Conservation (phyloP, 495 filamentous ascomycete genomes). For the Annulohypoxylon bovei region DNA sequence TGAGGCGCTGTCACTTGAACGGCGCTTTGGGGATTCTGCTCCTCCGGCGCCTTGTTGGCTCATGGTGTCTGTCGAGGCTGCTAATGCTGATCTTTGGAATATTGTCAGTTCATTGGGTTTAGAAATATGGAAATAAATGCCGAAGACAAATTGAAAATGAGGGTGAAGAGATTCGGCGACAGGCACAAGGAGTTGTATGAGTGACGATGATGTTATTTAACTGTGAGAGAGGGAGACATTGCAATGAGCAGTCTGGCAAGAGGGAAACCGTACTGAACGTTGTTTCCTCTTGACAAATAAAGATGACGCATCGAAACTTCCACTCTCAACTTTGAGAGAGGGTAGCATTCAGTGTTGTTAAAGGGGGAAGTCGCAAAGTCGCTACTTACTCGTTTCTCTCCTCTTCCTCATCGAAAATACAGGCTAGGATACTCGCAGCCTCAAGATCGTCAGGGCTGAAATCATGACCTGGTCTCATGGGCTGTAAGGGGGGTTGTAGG, state of each 20-base stretch:
- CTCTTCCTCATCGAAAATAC: not conserved
- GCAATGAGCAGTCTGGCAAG: not conserved
- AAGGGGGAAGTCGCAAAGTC: not conserved
- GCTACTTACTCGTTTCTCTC: not conserved
- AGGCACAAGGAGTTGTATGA: not conserved
- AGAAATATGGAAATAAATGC: not conserved
- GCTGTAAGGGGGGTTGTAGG: not conserved
- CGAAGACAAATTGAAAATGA: not conserved
- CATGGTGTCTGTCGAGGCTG: conserved; percentile 2
- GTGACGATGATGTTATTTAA: not conserved
- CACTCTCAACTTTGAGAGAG: not conserved
- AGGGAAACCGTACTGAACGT: not conserved
- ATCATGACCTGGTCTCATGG: not conserved
- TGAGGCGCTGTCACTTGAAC: not conserved
- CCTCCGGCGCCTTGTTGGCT: not conserved
- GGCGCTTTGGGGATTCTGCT: not conserved
- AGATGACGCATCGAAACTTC: not conserved
- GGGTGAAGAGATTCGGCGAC: too few species aligned
- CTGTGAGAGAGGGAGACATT: not conserved
- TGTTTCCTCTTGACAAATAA: conserved; percentile 4
- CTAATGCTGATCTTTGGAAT: not conserved
- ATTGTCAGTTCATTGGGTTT: not conserved
- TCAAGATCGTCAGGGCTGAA: not conserved
- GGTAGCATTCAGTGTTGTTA: not conserved
- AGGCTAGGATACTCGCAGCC: not conserved